Evolutionary conservation across 192 early-diverging fungal species (phyloP).

Genomic region (Backusella luteola): DNA sequence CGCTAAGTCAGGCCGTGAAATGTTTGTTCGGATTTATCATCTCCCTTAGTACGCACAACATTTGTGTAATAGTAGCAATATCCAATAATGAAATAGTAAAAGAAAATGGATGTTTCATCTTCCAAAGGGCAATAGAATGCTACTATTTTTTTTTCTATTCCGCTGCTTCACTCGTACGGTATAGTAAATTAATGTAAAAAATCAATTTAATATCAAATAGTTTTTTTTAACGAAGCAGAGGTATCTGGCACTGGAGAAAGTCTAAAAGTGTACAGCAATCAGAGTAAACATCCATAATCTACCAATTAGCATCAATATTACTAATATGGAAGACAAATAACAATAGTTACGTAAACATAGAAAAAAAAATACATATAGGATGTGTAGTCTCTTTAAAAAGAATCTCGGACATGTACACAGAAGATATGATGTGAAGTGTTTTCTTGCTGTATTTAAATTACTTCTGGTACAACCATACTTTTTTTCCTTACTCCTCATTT

Average conservation of each 20-base stretch:
- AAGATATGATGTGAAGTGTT: background rate
- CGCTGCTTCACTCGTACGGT: background rate
- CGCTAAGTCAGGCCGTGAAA: background rate
- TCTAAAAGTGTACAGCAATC: background rate
- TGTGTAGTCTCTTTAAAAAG: background rate
- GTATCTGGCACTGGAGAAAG: background rate
- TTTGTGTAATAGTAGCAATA: background rate
- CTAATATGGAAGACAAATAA: background rate
- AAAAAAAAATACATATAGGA: background rate
- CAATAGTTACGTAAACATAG: background rate
- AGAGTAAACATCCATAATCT: background rate
- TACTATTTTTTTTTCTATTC: background rate
- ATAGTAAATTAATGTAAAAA: background rate
- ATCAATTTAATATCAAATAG: background rate
- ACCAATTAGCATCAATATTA: background rate
- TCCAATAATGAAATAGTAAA: background rate
- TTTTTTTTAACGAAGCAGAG: background rate
- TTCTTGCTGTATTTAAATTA: constrained; percentile 6
- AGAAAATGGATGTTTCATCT: background rate
- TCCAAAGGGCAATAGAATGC: background rate
- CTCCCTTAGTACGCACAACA: background rate
- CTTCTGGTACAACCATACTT: background rate
- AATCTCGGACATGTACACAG: background rate
- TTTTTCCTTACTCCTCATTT: background rate
- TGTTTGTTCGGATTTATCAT: background rate